phyloP scores from a whole-genome alignment of 345 rosid species.

The Acer saccharum region DNA sequence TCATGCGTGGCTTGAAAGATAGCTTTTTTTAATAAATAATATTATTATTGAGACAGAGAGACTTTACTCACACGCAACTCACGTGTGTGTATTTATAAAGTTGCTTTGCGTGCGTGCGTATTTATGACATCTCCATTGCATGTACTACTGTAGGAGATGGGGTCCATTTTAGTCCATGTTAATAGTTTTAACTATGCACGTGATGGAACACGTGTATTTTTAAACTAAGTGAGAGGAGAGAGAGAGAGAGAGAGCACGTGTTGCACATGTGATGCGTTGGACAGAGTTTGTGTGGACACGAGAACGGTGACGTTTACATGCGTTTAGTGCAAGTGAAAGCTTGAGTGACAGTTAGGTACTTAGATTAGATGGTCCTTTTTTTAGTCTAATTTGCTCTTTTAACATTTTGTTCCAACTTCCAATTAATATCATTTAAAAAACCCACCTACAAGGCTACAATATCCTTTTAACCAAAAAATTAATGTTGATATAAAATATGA shows the following conservation, averaged over 20 bases:
- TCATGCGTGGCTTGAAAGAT: slow-evolving; percentile 31
- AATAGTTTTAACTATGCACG: neutral
- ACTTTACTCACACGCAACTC: slow-evolving; percentile 27
- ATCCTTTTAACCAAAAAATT: too few relatives aligned
- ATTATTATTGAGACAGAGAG: neutral
- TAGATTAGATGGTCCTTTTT: neutral
- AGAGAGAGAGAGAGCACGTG: slow-evolving; percentile 5
- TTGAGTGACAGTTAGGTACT: neutral
- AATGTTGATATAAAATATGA: too few relatives aligned
- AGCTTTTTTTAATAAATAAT: neutral
- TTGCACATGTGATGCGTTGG: neutral
- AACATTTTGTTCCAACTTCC: neutral
- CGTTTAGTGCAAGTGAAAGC: slow-evolving; percentile 16
- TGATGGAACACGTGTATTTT: slow-evolving; percentile 8
- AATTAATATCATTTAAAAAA: neutral
- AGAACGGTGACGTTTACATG: slow-evolving; percentile 16
- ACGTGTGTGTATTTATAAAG: slow-evolving; percentile 10
- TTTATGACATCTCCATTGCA: neutral
- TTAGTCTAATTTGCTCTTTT: neutral
- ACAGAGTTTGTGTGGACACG: neutral
- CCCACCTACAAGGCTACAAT: too few relatives aligned
- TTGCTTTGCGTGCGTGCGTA: neutral
- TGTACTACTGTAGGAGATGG: neutral
- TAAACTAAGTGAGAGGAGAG: too few relatives aligned
- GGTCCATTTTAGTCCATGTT: neutral